Conservation (phyloP, 495 filamentous ascomycete species). For the Aspergillus biplanus region DNA sequence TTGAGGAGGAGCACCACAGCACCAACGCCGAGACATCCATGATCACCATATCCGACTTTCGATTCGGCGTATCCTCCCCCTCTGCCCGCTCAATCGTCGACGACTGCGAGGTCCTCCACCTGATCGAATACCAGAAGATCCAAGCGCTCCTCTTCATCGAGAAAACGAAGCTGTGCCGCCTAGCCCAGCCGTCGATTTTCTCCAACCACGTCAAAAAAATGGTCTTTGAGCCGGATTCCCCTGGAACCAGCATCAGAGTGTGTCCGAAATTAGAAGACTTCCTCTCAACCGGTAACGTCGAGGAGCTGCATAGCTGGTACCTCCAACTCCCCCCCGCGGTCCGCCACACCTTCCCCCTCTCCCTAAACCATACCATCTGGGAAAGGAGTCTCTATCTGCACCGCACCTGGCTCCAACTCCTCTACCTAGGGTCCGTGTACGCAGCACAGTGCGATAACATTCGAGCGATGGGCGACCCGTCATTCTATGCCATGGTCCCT, state of each 20-base stretch:
- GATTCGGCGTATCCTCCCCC: neutral
- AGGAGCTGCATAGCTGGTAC: slow-evolving; percentile 10
- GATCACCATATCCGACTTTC: slow-evolving; percentile 7
- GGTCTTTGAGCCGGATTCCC: neutral
- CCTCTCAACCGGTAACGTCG: neutral
- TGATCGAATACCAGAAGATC: slow-evolving; percentile 2
- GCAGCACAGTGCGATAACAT: neutral
- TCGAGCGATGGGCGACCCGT: neutral
- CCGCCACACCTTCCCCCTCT: neutral
- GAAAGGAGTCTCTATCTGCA: slow-evolving; percentile 15
- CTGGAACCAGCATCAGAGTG: neutral
- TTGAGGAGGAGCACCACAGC: slow-evolving; percentile 7
- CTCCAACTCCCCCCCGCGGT: neutral
- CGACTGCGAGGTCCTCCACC: slow-evolving; percentile 7
- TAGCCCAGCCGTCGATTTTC: slow-evolving; percentile 5
- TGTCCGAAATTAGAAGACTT: slow-evolving; percentile 2
- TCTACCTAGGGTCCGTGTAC: slow-evolving; percentile 8
- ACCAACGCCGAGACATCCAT: neutral
- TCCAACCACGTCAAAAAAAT: slow-evolving; percentile 5
- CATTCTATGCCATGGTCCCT: neutral
- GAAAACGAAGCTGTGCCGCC: slow-evolving; percentile 16
- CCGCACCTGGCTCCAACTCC: slow-evolving; percentile 11
- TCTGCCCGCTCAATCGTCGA: neutral
- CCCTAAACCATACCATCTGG: neutral
- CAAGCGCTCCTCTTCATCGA: slow-evolving; percentile 15